Base-by-base conservation (phyloP, 768 basidiomycete genomes). In the Trametes sanguinea region DNA sequence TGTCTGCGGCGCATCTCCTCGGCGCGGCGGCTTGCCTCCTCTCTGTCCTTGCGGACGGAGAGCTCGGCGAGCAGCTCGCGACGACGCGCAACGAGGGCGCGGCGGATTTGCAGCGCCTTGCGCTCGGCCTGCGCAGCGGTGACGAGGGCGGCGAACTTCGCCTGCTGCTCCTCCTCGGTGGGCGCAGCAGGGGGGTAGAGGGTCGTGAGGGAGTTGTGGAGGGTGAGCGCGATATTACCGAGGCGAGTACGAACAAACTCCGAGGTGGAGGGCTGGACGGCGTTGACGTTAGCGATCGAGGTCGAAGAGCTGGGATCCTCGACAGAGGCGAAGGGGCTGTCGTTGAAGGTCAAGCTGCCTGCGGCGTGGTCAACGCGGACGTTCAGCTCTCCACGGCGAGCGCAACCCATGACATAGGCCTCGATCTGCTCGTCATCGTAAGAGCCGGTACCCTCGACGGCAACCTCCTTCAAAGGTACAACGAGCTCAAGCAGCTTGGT, bases 371-470 rank as follows among this genome's bases (percentile, higher is more conserved):
- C 94, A 47, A 98, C 85, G 14, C 87, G 86, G 64, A 97, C 88
- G 67, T 78, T 82, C 51, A 98, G 83, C 74, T 97, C 94, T 42
- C 93, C 92, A 7, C 89, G 85, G 50, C 89, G 85, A 46, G 93
- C 92, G 61, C 94, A 93, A 39, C 89, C 88, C 91, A 97, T 96
- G 65, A 98, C 78, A 75, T 96, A 98, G 4, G 90, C 89, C 76
- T 98, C 94, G 65, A 89, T 80, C 72, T 89, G 87, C 62, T 89
- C 86, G n/a, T 85, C 83, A 61, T 89, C 86, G 74, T 86, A 90
- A 43, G 71, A 68, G 33, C 59, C 68, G 16, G 79, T 76, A 4
- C 79, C 80, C 40, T 81, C 77, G 39, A 83, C 70, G 6, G 78
- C 82, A 2, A 78, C 77, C 11, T 83, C 84, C 56, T 81, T 82